These are phyloP conservation scores for Fusarium albidum DNA, from an alignment of 2,329 filamentous ascomycete species.

Conservation along the genomic window DNA sequence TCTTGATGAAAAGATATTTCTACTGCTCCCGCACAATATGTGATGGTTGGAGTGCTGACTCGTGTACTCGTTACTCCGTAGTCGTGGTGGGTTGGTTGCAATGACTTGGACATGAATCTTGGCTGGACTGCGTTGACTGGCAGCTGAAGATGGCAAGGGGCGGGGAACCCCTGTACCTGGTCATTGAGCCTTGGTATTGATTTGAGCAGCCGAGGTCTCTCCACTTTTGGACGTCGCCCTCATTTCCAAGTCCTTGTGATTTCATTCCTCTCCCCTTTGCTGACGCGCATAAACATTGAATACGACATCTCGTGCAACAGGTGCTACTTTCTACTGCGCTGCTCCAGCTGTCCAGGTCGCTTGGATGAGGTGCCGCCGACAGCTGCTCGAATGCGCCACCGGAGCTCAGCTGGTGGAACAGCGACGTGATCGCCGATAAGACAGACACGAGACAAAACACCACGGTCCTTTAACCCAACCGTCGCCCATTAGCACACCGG, in stretches of 20 bases:
- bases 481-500: not conserved
- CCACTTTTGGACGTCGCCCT: slow-evolving; percentile 30
- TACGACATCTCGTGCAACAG: not conserved
- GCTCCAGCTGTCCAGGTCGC: slow-evolving; percentile 6
- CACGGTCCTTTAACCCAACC: slow-evolving; percentile 13
- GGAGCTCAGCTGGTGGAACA: slow-evolving; percentile 38
- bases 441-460: slow-evolving; percentile 2
- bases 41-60: too few species aligned
- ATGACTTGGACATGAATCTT: not conserved
- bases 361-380: slow-evolving; percentile 37
- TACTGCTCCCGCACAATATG: too few species aligned
- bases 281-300: not conserved
- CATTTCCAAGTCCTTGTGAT: slow-evolving; percentile 36
- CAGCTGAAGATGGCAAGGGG: slow-evolving; percentile 20
- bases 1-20: too few species aligned
- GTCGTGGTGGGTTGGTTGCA: not conserved
- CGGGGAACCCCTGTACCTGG: slow-evolving; percentile 30
- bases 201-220: slow-evolving; percentile 28
- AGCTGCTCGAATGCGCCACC: slow-evolving; percentile 36
- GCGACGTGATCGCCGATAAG: slow-evolving; percentile 28
- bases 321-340: not conserved
- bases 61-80: too few species aligned
- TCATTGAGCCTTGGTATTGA: not conserved
- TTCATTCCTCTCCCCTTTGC: slow-evolving; percentile 21
- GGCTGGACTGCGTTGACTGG: slow-evolving; percentile 1